A percentile compares a stretch with the other conserved stretches of the same genome.
Evolutionary conservation across 2,329 filamentous ascomycete species (phyloP).

Genomic region (Furcasterigmium sp.): DNA sequence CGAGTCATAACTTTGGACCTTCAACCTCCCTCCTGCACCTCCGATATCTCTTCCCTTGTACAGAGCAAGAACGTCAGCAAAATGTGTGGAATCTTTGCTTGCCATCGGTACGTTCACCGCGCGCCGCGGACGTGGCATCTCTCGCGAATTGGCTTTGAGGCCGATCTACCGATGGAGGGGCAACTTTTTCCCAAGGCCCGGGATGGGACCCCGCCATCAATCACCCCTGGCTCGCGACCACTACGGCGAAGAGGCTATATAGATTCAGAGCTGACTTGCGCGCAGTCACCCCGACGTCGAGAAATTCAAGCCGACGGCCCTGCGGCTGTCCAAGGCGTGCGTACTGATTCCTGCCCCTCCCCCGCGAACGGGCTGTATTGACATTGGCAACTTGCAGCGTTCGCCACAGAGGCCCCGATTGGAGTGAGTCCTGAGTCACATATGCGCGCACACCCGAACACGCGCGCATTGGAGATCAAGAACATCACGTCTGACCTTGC

Average conservation of each 20-base stretch:
- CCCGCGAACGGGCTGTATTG: constrained; percentile 16
- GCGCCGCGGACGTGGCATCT: background rate
- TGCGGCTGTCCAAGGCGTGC: constrained; percentile 92
- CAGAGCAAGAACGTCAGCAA: constrained; percentile 29
- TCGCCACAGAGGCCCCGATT: constrained; percentile 95
- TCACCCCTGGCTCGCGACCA: constrained; percentile 4
- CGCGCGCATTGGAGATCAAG: constrained; percentile 9
- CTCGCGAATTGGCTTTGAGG: constrained; percentile 3
- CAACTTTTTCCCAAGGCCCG: constrained; percentile 18
- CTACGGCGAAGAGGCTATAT: constrained; percentile 7
- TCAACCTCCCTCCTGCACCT: constrained; percentile 1
- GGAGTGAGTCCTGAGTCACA: constrained; percentile 65
- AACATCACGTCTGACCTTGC: constrained; percentile 8
- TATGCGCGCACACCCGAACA: constrained; percentile 7
- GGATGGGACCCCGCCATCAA: constrained; percentile 25
- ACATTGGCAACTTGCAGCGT: constrained; percentile 58
- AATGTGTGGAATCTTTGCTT: constrained; percentile 98
- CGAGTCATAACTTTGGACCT: no score
- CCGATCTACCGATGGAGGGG: constrained; percentile 29
- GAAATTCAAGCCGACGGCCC: constrained; percentile 91
- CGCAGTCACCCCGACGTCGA: constrained; percentile 82
- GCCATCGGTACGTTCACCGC: constrained; percentile 65
- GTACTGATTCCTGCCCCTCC: no score
- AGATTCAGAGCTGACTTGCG: constrained; percentile 7
- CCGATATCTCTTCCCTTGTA: background rate